Conservation (phyloP, 2,329 filamentous ascomycete species). For the Paramyrothecium sp. region DNA sequence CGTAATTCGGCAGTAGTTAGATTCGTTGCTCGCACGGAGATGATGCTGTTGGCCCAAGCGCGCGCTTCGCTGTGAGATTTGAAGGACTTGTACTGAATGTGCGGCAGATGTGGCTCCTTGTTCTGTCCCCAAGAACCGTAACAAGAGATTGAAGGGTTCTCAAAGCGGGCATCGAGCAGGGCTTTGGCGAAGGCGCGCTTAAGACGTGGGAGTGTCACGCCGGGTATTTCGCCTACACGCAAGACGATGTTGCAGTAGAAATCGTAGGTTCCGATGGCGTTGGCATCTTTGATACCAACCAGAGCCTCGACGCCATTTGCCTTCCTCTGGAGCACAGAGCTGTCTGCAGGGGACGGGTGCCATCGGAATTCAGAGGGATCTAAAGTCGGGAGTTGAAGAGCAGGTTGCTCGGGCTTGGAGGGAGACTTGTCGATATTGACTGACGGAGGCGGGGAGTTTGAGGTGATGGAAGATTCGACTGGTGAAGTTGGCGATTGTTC, state of each 20-base stretch:
- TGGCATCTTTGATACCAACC: conserved; percentile 1
- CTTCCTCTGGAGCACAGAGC: conserved; percentile 1
- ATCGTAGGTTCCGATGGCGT: not conserved
- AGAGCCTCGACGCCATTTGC: conserved; percentile 3
- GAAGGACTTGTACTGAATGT: conserved; percentile 2
- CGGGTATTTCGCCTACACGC: not conserved
- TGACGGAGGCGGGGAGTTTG: not conserved
- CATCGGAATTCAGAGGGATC: not conserved
- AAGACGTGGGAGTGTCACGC: not conserved
- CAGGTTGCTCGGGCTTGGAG: not conserved
- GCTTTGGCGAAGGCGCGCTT: not conserved
- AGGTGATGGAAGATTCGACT: not conserved
- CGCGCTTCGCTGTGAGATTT: not conserved
- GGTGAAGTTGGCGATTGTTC: not conserved
- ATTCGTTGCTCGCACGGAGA: not conserved
- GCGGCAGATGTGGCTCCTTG: not conserved
- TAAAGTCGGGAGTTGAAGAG: not conserved
- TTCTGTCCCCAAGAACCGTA: conserved; percentile 3
- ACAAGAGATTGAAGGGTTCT: conserved; percentile 2
- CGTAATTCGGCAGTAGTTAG: not conserved
- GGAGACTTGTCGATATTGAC: not conserved
- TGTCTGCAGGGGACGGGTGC: not conserved
- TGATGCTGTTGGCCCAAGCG: conserved; percentile 1
- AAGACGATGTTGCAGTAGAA: conserved; percentile 1
- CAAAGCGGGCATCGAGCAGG: conserved; percentile 1